Percentiles rank a stretch among this genome's conserved stretches.
Conservation (phyloP, 176 grass and related monocot genomes). For the Saccharum spontaneum region DNA sequence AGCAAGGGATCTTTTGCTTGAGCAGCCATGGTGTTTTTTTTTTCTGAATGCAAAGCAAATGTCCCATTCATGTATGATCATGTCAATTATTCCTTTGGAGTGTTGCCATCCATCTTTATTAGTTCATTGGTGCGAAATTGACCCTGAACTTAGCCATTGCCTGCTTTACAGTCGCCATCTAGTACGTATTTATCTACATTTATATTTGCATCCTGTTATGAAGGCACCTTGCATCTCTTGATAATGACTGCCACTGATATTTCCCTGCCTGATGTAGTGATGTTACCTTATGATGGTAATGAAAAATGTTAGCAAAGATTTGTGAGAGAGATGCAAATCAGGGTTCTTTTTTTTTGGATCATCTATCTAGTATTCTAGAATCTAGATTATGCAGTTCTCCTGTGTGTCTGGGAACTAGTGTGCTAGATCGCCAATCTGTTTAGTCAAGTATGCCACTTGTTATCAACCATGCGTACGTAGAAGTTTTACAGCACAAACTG, state of each 20-base stretch:
- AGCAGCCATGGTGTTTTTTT: not conserved
- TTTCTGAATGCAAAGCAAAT: not conserved
- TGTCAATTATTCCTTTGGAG: not conserved
- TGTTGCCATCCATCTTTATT: not conserved
- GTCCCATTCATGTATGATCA: not conserved
- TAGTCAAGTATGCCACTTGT: not conserved
- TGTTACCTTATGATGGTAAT: not conserved
- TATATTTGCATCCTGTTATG: not conserved
- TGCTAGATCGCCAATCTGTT: not conserved
- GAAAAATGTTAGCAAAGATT: not conserved
- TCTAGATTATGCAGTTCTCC: not conserved
- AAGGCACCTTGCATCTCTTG: slow-evolving; percentile 13
- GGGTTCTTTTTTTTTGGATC: not conserved
- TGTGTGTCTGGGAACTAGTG: too few relatives aligned
- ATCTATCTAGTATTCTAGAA: not conserved
- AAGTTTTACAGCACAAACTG: not conserved
- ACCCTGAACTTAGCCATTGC: not conserved
- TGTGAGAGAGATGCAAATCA: not conserved
- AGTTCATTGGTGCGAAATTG: not conserved
- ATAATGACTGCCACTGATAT: slow-evolving; percentile 30
- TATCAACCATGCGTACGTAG: not conserved
- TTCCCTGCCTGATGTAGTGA: slow-evolving; percentile 1
- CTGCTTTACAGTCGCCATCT: not conserved
- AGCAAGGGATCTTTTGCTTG: slow-evolving; percentile 4
- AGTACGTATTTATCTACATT: not conserved